Conservation (phyloP, 805 yeast species). For the Cyberlindnera samutprakarnensis region DNA sequence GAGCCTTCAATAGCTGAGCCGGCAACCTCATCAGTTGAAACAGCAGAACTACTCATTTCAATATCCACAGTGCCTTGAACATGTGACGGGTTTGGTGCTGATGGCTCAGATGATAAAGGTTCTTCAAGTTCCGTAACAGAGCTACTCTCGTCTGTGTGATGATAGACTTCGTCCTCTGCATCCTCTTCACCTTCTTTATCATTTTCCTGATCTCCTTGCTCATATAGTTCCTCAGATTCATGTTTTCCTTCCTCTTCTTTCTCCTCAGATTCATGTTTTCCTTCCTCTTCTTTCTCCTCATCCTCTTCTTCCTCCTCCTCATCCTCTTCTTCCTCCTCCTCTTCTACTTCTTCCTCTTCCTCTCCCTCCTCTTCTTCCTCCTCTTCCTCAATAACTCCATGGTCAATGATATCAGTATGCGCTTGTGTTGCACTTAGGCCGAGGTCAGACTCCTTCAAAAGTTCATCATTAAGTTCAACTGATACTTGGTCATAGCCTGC, state of each 20-base stretch:
- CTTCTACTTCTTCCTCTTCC: conserved; percentile 2
- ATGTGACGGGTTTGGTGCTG: too few species aligned
- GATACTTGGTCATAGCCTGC: conserved; percentile 1
- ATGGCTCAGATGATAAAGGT: too few species aligned
- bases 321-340: not conserved
- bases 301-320: conserved; percentile 3
- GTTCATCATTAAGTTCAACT: too few species aligned
- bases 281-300: not conserved
- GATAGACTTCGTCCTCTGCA: not conserved
- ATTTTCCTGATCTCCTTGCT: conserved; percentile 1
- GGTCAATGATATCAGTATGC: too few species aligned
- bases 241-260: conserved; percentile 2
- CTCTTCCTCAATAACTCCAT: not conserved
- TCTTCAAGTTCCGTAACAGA: too few species aligned
- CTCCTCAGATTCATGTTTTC: conserved; percentile 1
- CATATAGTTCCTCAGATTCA: conserved; percentile 3
- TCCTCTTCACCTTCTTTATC: conserved; percentile 4
- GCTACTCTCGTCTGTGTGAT: conserved; percentile 1
- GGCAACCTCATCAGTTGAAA: too few species aligned
- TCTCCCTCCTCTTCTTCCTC: not conserved
- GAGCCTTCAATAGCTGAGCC: too few species aligned
- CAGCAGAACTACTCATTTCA: too few species aligned
- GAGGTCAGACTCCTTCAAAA: too few species aligned
- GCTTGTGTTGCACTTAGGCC: too few species aligned
- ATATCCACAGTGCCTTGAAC: too few species aligned